phyloP scores from a whole-genome alignment of 768 basidiomycete species.

The Mycena galericulata region DNA sequence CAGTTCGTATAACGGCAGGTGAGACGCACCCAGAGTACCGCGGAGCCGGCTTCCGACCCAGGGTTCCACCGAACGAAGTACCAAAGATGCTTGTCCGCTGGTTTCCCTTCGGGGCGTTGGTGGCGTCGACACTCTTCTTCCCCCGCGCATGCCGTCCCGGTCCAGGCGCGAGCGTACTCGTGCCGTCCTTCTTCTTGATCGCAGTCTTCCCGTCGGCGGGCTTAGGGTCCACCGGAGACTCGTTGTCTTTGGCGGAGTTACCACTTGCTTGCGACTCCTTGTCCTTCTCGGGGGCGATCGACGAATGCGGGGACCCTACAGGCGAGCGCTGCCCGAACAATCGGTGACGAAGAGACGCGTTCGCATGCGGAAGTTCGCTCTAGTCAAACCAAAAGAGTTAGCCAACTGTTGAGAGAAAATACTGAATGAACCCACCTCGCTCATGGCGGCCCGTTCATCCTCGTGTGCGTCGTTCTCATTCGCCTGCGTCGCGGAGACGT shows the following conservation, averaged over 20 bases:
- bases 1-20: background rate
- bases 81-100: slow-evolving; percentile 91
- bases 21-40: slow-evolving; percentile 70
- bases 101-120: slow-evolving; percentile 47
- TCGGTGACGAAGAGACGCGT: slow-evolving; percentile 56
- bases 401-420: background rate
- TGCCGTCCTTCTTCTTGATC: slow-evolving; percentile 42
- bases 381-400: slow-evolving; percentile 38
- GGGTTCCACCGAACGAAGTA: slow-evolving; percentile 65
- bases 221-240: slow-evolving; percentile 23
- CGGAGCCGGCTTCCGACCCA: slow-evolving; percentile 87
- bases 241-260: slow-evolving; percentile 26
- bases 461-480: slow-evolving; percentile 50
- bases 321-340: slow-evolving; percentile 60
- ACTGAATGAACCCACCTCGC: slow-evolving; percentile 83
- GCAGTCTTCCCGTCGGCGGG: slow-evolving; percentile 29
- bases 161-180: slow-evolving; percentile 26
- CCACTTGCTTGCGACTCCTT: slow-evolving; percentile 45
- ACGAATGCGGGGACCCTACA: slow-evolving; percentile 23
- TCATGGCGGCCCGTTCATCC: slow-evolving; percentile 70
- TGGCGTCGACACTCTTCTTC: slow-evolving; percentile 66
- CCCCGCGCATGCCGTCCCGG: slow-evolving; percentile 53
- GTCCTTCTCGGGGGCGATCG: slow-evolving; percentile 39
- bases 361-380: slow-evolving; percentile 61
- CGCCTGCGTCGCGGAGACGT: slow-evolving; percentile 52